Evolutionary conservation across 768 basidiomycete species (phyloP).

Genomic region (Ramaria sp.): DNA sequence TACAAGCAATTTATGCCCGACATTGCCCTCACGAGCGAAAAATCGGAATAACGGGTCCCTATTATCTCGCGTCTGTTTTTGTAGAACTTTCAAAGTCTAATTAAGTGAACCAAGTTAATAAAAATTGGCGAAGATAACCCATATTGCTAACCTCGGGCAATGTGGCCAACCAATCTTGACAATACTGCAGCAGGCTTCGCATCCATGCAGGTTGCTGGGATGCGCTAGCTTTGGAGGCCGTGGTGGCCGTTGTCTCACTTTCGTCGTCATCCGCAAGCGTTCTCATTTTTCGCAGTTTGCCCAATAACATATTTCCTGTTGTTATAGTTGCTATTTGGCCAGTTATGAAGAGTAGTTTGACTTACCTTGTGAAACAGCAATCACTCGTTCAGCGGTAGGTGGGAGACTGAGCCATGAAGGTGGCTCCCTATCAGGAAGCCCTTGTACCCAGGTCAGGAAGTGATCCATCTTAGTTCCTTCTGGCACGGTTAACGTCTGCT

Average conservation of each 20-base stretch:
- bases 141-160: conserved; percentile 55
- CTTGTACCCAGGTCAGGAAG: conserved; percentile 84
- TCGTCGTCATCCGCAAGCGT: conserved; percentile 83
- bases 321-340: neutral
- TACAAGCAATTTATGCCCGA: conserved; percentile 68
- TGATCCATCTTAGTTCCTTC: conserved; percentile 91
- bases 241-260: conserved; percentile 36
- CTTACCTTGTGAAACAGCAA: conserved; percentile 83
- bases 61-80: conserved; percentile 56
- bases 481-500: conserved; percentile 55
- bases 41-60: conserved; percentile 82
- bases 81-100: conserved; percentile 53
- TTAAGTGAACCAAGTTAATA: neutral
- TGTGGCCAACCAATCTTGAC: conserved; percentile 70
- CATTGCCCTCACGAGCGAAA: conserved; percentile 78
- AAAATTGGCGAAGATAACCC: neutral
- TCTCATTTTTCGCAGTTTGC: conserved; percentile 89
- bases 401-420: conserved; percentile 93
- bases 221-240: conserved; percentile 49
- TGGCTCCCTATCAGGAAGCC: conserved; percentile 85
- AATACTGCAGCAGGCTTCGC: conserved; percentile 71
- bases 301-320: conserved; percentile 68
- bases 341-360: neutral
- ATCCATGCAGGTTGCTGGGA: conserved; percentile 92
- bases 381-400: conserved; percentile 83